Conservation (phyloP, 306 rosid genomes). For the Glycine soja region DNA sequence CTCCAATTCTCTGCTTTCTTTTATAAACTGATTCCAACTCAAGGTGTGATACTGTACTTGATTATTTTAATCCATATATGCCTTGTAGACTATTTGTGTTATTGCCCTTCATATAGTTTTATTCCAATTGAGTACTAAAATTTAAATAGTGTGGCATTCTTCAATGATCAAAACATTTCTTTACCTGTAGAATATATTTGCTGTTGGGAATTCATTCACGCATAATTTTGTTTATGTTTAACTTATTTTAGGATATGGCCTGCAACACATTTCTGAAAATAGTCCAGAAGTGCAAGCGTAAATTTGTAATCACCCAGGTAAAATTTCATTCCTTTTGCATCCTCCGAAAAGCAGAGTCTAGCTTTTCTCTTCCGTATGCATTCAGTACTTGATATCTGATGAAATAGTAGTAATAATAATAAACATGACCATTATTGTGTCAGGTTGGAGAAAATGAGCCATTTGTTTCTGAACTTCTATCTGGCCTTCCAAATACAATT, state of each 20-base stretch:
- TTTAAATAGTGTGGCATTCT: not conserved
- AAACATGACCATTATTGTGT: slow-evolving; percentile 37
- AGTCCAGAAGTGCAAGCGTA: slow-evolving; percentile 93
- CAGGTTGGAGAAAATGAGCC: slow-evolving; percentile 97
- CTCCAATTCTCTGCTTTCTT: not conserved
- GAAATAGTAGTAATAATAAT: not conserved
- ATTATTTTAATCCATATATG: not conserved
- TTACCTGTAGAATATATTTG: not conserved
- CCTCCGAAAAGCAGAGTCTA: slow-evolving; percentile 1
- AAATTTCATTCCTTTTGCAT: not conserved
- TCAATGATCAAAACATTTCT: slow-evolving; percentile 12
- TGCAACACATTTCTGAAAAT: slow-evolving; percentile 95
- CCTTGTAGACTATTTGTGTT: not conserved
- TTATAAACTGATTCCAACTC: not conserved
- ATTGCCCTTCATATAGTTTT: not conserved
- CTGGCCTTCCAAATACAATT: slow-evolving; percentile 85
- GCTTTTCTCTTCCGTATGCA: not conserved
- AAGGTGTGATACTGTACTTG: not conserved
- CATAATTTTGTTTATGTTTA: not conserved
- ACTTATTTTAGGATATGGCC: slow-evolving; percentile 88
- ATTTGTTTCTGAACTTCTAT: slow-evolving; percentile 88
- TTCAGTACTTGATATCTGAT: not conserved
- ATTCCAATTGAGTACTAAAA: not conserved
- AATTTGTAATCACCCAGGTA: slow-evolving; percentile 93
- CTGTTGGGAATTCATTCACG: not conserved